Percentiles rank a stretch among this genome's conserved stretches.
Conservation (phyloP, 805 yeast species). For the Ogataea trehalophila region DNA sequence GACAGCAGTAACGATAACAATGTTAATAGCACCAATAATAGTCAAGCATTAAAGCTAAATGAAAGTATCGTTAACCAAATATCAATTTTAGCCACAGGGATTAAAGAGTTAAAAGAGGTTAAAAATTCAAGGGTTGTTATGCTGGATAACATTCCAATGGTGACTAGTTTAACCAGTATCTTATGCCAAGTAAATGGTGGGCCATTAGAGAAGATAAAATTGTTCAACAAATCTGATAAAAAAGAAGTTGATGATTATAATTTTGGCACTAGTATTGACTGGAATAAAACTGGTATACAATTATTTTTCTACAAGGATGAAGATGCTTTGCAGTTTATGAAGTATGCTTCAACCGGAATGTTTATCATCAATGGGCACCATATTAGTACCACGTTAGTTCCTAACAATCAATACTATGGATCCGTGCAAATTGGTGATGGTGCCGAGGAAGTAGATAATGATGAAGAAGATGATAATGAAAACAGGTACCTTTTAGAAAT, state of each 20-base stretch:
- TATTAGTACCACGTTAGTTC: conserved; percentile 44
- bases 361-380: conserved; percentile 56
- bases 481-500: conserved; percentile 19
- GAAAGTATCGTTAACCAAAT: background rate
- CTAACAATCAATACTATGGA: background rate
- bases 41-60: background rate
- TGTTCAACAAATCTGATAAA: conserved; percentile 19
- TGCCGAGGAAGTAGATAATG: conserved; percentile 3
- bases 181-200: conserved; percentile 64
- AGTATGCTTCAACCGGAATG: conserved; percentile 46
- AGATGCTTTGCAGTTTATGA: conserved; percentile 51
- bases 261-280: conserved; percentile 16
- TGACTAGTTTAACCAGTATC: conserved; percentile 45
- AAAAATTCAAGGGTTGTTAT: conserved; percentile 17
- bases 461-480: conserved; percentile 6
- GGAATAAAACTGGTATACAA: conserved; percentile 33
- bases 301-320: conserved; percentile 48
- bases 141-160: conserved; percentile 20
- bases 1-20: too few species aligned
- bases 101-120: conserved; percentile 2
- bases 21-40: too few species aligned
- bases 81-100: background rate
- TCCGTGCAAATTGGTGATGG: background rate
- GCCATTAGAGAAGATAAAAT: conserved; percentile 50
- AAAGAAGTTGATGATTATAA: conserved; percentile 6